These are phyloP conservation scores for Ruellia speciosa DNA, from an alignment of 305 asterid species.

Conservation along the genomic window DNA sequence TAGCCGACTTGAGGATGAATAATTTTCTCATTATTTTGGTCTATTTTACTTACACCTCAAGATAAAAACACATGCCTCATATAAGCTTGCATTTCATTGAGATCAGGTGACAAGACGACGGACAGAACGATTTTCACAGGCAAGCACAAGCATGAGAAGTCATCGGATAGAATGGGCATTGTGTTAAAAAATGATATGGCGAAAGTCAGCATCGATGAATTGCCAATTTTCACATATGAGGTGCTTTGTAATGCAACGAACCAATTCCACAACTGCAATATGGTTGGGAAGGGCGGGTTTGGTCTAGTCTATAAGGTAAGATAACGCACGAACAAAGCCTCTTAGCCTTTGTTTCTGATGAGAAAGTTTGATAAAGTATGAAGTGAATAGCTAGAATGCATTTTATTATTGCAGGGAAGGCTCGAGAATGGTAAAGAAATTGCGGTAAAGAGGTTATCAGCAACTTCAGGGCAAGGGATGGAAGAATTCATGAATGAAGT, in stretches of 20 bases:
- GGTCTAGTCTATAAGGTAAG: constrained; percentile 11
- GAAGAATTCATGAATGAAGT: too few relatives aligned
- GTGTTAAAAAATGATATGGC: background rate
- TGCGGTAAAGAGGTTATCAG: too few relatives aligned
- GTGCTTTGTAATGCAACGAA: background rate
- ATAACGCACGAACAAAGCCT: too few relatives aligned
- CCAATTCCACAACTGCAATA: background rate
- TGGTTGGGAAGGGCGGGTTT: constrained; percentile 1
- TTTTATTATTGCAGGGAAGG: background rate
- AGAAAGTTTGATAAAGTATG: too few relatives aligned
- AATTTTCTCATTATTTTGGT: too few relatives aligned
- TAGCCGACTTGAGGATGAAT: too few relatives aligned
- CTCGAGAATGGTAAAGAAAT: too few relatives aligned
- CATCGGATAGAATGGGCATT: background rate
- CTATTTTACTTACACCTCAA: too few relatives aligned
- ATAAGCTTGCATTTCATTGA: background rate
- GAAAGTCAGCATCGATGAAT: background rate
- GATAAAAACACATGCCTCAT: background rate
- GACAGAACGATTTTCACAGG: background rate
- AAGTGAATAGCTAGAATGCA: too few relatives aligned
- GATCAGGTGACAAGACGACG: background rate
- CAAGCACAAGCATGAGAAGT: background rate
- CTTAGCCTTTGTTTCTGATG: too few relatives aligned
- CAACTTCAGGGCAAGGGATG: too few relatives aligned
- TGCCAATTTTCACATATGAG: background rate